These are phyloP conservation scores for Coemansia sp. DNA, from an alignment of 192 early-diverging fungal genomes.

Conservation along the genomic window DNA sequence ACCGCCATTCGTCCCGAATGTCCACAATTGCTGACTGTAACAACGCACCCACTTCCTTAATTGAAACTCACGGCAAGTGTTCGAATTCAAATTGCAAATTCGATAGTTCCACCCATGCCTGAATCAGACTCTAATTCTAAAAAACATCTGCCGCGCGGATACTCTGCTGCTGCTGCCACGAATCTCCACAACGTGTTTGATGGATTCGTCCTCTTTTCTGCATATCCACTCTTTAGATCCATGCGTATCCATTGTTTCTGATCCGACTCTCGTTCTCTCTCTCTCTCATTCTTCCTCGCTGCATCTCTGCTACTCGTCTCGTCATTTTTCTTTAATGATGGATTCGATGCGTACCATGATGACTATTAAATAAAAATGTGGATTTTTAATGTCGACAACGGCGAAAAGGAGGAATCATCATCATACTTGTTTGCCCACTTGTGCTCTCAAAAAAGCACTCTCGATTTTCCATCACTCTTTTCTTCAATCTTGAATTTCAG, in stretches of 20 bases:
- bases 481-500: too few species aligned
- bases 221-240: background rate
- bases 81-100: background rate
- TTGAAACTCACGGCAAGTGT: background rate
- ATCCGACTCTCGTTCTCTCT: background rate
- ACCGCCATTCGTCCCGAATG: too few species aligned
- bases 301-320: background rate
- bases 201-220: background rate
- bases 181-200: background rate
- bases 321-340: background rate
- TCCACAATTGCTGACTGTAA: too few species aligned
- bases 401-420: constrained; percentile 4
- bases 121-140: background rate
- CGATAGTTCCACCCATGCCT: background rate
- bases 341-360: constrained; percentile 25
- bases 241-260: background rate
- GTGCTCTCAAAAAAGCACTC: background rate
- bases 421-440: background rate
- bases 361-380: constrained; percentile 12
- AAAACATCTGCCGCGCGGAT: background rate
- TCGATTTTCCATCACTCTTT: too few species aligned
- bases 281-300: background rate
- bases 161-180: background rate
- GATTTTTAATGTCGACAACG: constrained; percentile 8
- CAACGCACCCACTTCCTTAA: too few species aligned